Evolutionary conservation across 177 flowering plant genomes (phyloP), one percentile per base, ranked within the genome.

Genomic region (Vitis hybrid): DNA sequence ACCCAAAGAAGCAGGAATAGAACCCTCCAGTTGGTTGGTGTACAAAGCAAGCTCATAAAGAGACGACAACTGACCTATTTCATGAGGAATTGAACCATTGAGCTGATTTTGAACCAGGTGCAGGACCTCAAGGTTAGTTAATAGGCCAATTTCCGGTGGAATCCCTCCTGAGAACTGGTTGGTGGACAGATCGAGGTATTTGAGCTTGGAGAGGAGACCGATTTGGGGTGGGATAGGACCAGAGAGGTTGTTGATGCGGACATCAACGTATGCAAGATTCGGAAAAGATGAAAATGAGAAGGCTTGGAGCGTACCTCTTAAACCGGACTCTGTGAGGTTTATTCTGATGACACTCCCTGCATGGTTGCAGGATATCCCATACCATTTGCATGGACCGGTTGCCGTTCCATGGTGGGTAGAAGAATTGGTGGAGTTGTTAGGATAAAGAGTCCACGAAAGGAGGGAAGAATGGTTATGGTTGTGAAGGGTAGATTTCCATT

Each of bases 141-240:
- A 19, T 8, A 30, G 46, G 12, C 62, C 62, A 11, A 59, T 59
- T 24, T 19, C 10, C 0, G 27, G 14, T 1, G 62, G 62, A 8
- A 65, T 52, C 11, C 27, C 52, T 6, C 68, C 57, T 12, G 68
- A 12, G 7, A 64, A 10, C 5, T 24, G 51, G 24, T 64, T 64
- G 16, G 2, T 12, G 1, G 56, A 18, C 16, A 64, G 13, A 30
- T 64, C 30, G 11, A 71, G 64, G 30, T 62, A 54, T 11, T 6
- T 56, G 21, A 73, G 66, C 49, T 73, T 68, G 6, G 70, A 11
- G 15, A 73, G 68, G 11, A 21, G 13, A 55, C 67, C 19, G 13
- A 73, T 50, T 63, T 62, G 15, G 9, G 71, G 30, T 3, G 87
- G 85, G 15, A 84, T 69, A 16, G 27, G 1, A n/a, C 83, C 85